These are phyloP conservation scores for Nannochloropsis salina DNA, from an alignment of 108 stramenopile species.

Conservation along the genomic window DNA sequence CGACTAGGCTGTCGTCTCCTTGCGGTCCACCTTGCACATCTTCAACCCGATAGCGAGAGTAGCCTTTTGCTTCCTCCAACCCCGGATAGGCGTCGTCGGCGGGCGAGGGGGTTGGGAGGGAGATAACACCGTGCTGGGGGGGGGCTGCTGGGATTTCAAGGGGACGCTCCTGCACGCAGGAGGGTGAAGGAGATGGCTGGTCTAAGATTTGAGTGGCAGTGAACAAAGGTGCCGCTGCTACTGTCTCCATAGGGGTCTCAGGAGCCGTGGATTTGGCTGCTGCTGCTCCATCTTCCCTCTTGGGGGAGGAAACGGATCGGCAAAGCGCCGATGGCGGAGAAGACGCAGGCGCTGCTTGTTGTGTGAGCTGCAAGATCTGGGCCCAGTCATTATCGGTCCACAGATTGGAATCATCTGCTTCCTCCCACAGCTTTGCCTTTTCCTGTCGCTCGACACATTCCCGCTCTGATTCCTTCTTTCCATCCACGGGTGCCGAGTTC, in stretches of 20 bases:
- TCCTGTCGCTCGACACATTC: background rate
- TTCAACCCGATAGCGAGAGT: background rate
- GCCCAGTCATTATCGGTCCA: slow-evolving; percentile 8
- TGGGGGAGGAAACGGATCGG: too few relatives aligned
- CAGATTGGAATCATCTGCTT: slow-evolving; percentile 7
- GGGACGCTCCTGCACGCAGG: background rate
- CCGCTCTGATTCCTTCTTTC: background rate
- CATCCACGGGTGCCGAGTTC: too few relatives aligned
- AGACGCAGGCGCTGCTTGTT: background rate
- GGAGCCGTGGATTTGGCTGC: background rate
- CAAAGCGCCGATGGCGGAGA: background rate
- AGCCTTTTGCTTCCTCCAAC: background rate
- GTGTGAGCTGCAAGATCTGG: background rate
- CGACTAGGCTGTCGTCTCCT: background rate
- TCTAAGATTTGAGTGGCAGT: background rate
- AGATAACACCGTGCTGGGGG: background rate
- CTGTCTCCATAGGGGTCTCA: background rate
- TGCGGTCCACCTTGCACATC: background rate
- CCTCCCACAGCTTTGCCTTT: background rate
- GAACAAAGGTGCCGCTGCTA: background rate
- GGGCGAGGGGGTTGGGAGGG: background rate
- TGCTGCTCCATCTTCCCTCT: background rate
- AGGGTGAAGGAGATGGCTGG: background rate
- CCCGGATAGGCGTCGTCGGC: background rate
- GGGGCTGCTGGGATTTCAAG: background rate